phyloP scores from a whole-genome alignment of 1,284 basidiomycete genomes.

The Chiua sp. region DNA sequence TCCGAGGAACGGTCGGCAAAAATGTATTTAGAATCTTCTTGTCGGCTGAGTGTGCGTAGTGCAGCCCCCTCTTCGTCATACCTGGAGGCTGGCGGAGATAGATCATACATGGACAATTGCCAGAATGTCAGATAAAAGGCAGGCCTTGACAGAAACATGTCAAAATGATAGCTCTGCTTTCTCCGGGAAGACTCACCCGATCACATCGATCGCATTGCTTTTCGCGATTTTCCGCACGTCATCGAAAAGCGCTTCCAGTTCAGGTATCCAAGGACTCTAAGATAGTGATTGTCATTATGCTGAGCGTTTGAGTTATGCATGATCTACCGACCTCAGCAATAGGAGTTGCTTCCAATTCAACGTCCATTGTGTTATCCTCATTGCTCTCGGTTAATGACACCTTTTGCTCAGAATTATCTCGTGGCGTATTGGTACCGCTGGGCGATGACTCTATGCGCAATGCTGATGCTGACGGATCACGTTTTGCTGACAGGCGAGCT shows the following conservation, averaged over 20 bases:
- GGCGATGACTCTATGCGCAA: slow-evolving; percentile 71
- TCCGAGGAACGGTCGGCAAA: slow-evolving; percentile 71
- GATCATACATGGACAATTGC: slow-evolving; percentile 91
- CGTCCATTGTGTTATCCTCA: slow-evolving; percentile 63
- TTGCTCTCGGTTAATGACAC: slow-evolving; percentile 36
- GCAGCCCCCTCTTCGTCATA: slow-evolving; percentile 73
- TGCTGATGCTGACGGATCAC: slow-evolving; percentile 60
- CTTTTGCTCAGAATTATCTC: slow-evolving; percentile 45
- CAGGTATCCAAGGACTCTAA: slow-evolving; percentile 79
- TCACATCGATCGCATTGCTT: slow-evolving; percentile 61
- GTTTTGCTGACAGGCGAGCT: slow-evolving; percentile 75
- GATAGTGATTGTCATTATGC: slow-evolving; percentile 14
- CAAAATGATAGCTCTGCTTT: slow-evolving; percentile 8
- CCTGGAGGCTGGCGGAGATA: slow-evolving; percentile 69
- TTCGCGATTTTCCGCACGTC: slow-evolving; percentile 74
- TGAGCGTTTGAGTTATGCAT: slow-evolving; percentile 1
- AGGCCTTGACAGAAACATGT: slow-evolving; percentile 53
- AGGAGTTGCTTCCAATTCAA: slow-evolving; percentile 35
- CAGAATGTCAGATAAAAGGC: slow-evolving; percentile 95
- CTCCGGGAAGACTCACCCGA: slow-evolving; percentile 61
- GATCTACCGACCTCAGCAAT: slow-evolving; percentile 28
- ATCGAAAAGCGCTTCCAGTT: slow-evolving; percentile 70
- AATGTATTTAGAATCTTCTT: slow-evolving; percentile 63
- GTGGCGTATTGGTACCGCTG: slow-evolving; percentile 42
- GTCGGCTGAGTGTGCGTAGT: slow-evolving; percentile 61